Conservation (phyloP, 768 basidiomycete species). For the Lentinula sp. region DNA sequence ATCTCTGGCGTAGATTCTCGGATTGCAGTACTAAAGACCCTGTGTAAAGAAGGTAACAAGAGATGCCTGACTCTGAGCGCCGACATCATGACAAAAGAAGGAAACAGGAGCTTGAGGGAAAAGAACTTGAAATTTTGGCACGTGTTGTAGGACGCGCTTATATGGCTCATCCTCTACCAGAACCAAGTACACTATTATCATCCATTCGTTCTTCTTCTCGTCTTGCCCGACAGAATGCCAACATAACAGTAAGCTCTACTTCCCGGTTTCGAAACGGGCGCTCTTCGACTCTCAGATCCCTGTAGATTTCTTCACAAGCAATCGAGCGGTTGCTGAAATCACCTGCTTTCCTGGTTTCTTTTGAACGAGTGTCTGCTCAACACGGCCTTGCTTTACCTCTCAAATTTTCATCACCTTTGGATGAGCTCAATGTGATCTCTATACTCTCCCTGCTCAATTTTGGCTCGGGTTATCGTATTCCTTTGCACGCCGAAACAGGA, state of each 20-base stretch:
- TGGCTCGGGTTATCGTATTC: constrained; percentile 72
- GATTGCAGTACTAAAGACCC: constrained; percentile 5
- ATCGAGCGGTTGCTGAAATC: constrained; percentile 62
- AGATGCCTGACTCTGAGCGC: neutral
- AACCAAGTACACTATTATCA: constrained; percentile 40
- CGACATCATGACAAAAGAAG: neutral
- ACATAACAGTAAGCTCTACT: constrained; percentile 43
- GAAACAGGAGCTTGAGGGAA: neutral
- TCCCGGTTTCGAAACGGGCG: neutral
- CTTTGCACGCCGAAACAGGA: constrained; percentile 64
- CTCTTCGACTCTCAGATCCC: neutral
- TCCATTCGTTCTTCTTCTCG: constrained; percentile 47
- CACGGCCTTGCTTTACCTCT: constrained; percentile 78
- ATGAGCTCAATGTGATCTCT: constrained; percentile 80
- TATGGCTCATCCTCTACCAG: constrained; percentile 15
- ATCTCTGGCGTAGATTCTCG: constrained; percentile 33
- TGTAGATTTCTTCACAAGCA: constrained; percentile 49
- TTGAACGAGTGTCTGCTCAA: constrained; percentile 49
- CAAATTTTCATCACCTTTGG: constrained; percentile 62
- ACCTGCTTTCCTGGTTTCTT: constrained; percentile 55
- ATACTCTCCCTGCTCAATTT: constrained; percentile 79
- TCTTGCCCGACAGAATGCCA: constrained; percentile 36
- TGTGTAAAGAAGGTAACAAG: neutral
- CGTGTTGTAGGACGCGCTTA: neutral
- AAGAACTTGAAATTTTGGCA: neutral